These are phyloP conservation scores for Penicillium coprophilum DNA, from an alignment of 495 filamentous ascomycete genomes.

Conservation along the genomic window DNA sequence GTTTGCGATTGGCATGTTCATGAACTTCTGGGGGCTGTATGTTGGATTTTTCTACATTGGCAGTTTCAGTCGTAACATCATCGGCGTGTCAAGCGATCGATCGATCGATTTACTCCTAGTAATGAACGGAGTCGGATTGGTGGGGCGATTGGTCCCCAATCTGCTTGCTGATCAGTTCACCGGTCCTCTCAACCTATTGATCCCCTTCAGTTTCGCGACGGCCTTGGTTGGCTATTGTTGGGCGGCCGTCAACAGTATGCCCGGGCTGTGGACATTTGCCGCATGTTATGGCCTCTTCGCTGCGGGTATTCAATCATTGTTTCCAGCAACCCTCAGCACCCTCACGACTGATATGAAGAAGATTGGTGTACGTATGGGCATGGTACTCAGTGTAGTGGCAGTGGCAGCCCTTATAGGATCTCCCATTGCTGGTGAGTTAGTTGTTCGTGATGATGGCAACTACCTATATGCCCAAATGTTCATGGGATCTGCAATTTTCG, in stretches of 20 bases:
- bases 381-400: conserved; percentile 73
- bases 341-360: conserved; percentile 66
- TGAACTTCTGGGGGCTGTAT: conserved; percentile 68
- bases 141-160: conserved; percentile 65
- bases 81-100: conserved; percentile 52
- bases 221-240: conserved; percentile 61
- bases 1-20: conserved; percentile 64
- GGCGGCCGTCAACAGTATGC: conserved; percentile 53
- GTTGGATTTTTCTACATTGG: conserved; percentile 75
- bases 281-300: conserved; percentile 61
- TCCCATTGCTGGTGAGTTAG: conserved; percentile 67
- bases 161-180: conserved; percentile 61
- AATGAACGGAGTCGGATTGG: conserved; percentile 67
- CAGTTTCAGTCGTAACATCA: conserved; percentile 58
- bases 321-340: conserved; percentile 59
- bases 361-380: conserved; percentile 71
- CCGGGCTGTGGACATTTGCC: conserved; percentile 59
- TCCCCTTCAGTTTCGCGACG: conserved; percentile 52
- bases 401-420: conserved; percentile 73
- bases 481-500: conserved; percentile 48
- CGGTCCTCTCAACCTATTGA: conserved; percentile 63
- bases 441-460: conserved; percentile 47
- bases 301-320: conserved; percentile 67
- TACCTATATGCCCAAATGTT: conserved; percentile 62
- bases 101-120: conserved; percentile 69